Evolutionary conservation across 768 basidiomycete species (phyloP).

Genomic region (Pulveroboletus frians): DNA sequence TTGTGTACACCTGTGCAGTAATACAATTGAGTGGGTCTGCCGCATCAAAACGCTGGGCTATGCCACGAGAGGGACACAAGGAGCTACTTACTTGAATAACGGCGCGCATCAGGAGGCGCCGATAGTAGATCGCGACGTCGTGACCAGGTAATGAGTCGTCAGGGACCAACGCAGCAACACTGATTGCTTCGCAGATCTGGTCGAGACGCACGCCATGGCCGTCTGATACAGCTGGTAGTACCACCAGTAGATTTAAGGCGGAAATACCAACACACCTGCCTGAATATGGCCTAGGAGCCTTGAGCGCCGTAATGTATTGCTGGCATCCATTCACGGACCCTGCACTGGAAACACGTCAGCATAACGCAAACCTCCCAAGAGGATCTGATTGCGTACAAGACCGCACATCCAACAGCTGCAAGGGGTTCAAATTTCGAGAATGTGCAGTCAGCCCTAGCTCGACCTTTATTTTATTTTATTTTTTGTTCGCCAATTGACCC

Average conservation of each 20-base stretch:
- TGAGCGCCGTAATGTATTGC: constrained; percentile 27
- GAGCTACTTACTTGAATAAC: neutral
- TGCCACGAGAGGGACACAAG: constrained; percentile 14
- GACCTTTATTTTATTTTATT: constrained; percentile 6
- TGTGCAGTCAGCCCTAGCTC: constrained; percentile 17
- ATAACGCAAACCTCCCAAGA: constrained; percentile 16
- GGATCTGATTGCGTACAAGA: constrained; percentile 27
- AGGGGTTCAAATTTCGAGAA: constrained; percentile 26
- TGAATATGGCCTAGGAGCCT: neutral
- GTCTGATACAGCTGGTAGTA: constrained; percentile 8
- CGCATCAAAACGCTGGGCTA: constrained; percentile 10
- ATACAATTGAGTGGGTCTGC: neutral
- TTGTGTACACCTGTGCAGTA: constrained; percentile 18
- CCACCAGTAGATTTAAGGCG: constrained; percentile 14
- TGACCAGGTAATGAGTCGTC: constrained; percentile 9
- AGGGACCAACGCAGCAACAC: neutral
- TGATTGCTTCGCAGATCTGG: constrained; percentile 3
- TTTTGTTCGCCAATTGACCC: constrained; percentile 7
- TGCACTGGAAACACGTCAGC: constrained; percentile 27
- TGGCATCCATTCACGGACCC: constrained; percentile 25
- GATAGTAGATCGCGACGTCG: constrained; percentile 19
- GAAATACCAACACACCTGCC: constrained; percentile 15
- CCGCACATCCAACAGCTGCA: constrained; percentile 13
- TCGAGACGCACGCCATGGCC: neutral
- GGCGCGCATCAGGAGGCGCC: constrained; percentile 24